Evolutionary conservation across 1,284 basidiomycete species (phyloP).

Genomic region (Bjerkandera adusta): DNA sequence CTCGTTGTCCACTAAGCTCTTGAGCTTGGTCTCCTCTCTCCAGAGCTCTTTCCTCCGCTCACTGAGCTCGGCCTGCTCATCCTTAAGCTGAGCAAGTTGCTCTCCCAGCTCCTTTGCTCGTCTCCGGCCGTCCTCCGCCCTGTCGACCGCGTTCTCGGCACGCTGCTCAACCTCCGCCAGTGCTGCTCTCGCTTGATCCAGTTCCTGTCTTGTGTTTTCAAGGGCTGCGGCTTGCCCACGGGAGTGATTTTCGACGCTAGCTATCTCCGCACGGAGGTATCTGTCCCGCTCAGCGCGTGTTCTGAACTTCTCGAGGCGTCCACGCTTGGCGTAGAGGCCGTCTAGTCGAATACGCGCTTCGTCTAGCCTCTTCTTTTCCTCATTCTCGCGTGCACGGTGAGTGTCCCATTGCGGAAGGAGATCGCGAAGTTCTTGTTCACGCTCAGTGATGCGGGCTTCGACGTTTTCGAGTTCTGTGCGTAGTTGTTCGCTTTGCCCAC

Average conservation of each 20-base stretch:
- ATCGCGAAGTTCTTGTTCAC: constrained; percentile 60
- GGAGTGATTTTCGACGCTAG: constrained; percentile 60
- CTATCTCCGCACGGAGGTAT: constrained; percentile 74
- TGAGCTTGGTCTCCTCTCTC: constrained; percentile 91
- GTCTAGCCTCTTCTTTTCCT: constrained; percentile 74
- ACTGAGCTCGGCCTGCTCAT: constrained; percentile 67
- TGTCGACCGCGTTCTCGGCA: constrained; percentile 61
- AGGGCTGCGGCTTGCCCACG: constrained; percentile 49
- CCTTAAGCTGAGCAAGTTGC: constrained; percentile 64
- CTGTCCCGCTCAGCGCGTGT: constrained; percentile 81
- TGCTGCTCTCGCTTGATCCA: constrained; percentile 42
- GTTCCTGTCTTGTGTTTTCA: constrained; percentile 45
- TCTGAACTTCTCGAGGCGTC: constrained; percentile 82
- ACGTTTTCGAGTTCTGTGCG: constrained; percentile 65
- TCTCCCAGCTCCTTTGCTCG: constrained; percentile 68
- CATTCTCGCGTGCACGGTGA: constrained; percentile 52
- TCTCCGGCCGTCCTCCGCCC: constrained; percentile 76
- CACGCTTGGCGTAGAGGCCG: constrained; percentile 85
- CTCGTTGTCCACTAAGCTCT: constrained; percentile 75
- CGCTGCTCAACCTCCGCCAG: constrained; percentile 58
- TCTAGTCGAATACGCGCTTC: constrained; percentile 68
- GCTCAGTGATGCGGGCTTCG: constrained; percentile 58
- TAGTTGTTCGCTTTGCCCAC: constrained; percentile 63
- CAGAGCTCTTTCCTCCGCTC: constrained; percentile 92
- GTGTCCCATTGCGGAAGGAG: constrained; percentile 69